phyloP scores from a whole-genome alignment of 2,329 filamentous ascomycete species.

The Orbilia ellipsospora region DNA sequence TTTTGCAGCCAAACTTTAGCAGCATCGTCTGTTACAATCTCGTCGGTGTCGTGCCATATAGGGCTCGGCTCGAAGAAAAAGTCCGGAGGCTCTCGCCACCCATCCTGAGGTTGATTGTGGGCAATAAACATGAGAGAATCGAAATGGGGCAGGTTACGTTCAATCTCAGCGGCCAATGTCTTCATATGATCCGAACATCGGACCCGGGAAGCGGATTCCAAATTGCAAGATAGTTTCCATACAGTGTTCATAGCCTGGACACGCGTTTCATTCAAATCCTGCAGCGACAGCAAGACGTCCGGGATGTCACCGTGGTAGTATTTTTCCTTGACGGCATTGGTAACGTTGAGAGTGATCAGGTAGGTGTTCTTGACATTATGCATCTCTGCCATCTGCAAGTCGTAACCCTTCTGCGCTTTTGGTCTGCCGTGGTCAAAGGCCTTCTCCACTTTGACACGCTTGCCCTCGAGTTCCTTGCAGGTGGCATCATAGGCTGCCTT shows the following conservation, averaged over 20 bases:
- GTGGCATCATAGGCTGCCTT: constrained; percentile 93
- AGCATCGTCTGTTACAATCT: constrained; percentile 84
- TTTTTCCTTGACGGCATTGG: constrained; percentile 95
- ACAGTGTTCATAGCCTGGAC: constrained; percentile 84
- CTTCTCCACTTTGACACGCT: constrained; percentile 92
- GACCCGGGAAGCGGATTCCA: constrained; percentile 82
- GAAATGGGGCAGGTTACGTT: constrained; percentile 84
- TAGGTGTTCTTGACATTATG: constrained; percentile 99
- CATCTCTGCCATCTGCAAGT: constrained; percentile 94
- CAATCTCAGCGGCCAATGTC: constrained; percentile 81
- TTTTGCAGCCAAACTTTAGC: constrained; percentile 93
- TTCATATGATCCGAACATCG: constrained; percentile 78
- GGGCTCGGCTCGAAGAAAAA: constrained; percentile 92
- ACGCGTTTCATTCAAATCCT: constrained; percentile 91
- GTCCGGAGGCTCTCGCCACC: constrained; percentile 85
- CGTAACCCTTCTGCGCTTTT: constrained; percentile 90
- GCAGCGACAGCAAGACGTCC: constrained; percentile 81
- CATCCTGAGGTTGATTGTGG: constrained; percentile 77
- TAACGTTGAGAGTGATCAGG: constrained; percentile 92
- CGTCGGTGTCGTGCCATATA: constrained; percentile 93
- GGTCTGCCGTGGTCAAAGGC: constrained; percentile 75
- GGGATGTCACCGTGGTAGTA: constrained; percentile 98
- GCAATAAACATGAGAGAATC: constrained; percentile 98
- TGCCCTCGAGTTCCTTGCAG: constrained; percentile 93
- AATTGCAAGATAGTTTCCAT: constrained; percentile 81